These are phyloP conservation scores for Globisporangium lucens DNA, from an alignment of 352 stramenopile species.

Conservation along the genomic window DNA sequence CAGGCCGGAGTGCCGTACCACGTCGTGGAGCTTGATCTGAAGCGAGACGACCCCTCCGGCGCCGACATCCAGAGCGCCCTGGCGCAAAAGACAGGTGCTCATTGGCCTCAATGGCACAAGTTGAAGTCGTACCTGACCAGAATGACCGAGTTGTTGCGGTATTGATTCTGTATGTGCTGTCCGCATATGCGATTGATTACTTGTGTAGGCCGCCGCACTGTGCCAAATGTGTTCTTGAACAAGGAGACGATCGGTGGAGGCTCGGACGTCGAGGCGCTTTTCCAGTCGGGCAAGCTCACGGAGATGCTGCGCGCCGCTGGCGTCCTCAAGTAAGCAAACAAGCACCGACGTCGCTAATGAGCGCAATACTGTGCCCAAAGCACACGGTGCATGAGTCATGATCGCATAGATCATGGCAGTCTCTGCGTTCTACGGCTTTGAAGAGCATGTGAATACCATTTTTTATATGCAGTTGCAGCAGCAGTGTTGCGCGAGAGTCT, in stretches of 20 bases:
- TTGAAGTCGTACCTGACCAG: neutral
- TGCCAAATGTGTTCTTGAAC: slow-evolving; percentile 97
- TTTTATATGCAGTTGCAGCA: too few species aligned
- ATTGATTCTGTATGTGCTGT: neutral
- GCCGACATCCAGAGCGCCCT: slow-evolving; percentile 87
- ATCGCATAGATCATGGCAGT: too few species aligned
- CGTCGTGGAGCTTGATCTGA: slow-evolving; percentile 65
- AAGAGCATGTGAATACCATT: too few species aligned
- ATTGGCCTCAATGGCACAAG: neutral
- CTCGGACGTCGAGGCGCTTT: slow-evolving; percentile 89
- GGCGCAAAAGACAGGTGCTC: slow-evolving; percentile 74
- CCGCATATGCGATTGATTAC: neutral
- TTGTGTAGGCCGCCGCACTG: slow-evolving; percentile 83
- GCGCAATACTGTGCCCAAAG: too few species aligned
- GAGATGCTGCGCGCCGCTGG: slow-evolving; percentile 76
- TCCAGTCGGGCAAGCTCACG: slow-evolving; percentile 83
- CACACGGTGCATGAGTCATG: too few species aligned
- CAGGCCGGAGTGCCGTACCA: slow-evolving; percentile 49
- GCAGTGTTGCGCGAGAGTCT: too few species aligned
- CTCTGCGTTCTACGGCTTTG: too few species aligned
- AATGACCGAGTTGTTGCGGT: neutral
- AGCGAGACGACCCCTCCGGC: slow-evolving; percentile 61
- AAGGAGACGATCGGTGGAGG: slow-evolving; percentile 92
- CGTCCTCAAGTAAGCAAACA: slow-evolving; percentile 24
- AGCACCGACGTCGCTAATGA: neutral